These are phyloP conservation scores for Moringa oleifera DNA, from an alignment of 345 rosid genomes.

Conservation along the genomic window DNA sequence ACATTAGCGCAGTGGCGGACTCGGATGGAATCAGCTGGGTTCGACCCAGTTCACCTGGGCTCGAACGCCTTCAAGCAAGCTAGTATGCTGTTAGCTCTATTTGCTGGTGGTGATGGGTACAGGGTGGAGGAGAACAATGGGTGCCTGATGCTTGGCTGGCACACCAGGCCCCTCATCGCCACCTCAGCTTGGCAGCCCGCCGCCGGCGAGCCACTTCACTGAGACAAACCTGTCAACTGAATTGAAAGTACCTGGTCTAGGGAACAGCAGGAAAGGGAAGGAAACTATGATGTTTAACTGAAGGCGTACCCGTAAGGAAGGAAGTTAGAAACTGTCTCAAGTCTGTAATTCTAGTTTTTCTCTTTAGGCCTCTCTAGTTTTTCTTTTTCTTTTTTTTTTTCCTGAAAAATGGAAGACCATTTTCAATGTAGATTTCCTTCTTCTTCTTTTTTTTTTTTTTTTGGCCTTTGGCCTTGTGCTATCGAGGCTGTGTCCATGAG, in stretches of 20 bases:
- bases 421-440: background rate
- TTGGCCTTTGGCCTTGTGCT: background rate
- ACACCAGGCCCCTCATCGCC: slow-evolving; percentile 78
- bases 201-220: slow-evolving; percentile 7
- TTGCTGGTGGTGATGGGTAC: slow-evolving; percentile 81
- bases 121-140: slow-evolving; percentile 84
- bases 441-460: background rate
- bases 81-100: slow-evolving; percentile 70
- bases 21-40: slow-evolving; percentile 56
- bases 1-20: slow-evolving; percentile 56
- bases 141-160: slow-evolving; percentile 92
- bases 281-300: background rate
- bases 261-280: slow-evolving; percentile 1
- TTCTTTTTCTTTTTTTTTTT: background rate
- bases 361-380: background rate
- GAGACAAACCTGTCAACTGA: background rate
- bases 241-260: background rate
- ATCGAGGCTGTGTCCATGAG: background rate
- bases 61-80: slow-evolving; percentile 92
- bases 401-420: background rate
- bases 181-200: slow-evolving; percentile 82
- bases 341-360: slow-evolving; percentile 15
- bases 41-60: slow-evolving; percentile 67
- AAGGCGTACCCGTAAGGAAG: background rate
- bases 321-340: slow-evolving; percentile 1